Evolutionary conservation across 179 eudicot genomes (phyloP).

Genomic region (Nepenthes alata): DNA sequence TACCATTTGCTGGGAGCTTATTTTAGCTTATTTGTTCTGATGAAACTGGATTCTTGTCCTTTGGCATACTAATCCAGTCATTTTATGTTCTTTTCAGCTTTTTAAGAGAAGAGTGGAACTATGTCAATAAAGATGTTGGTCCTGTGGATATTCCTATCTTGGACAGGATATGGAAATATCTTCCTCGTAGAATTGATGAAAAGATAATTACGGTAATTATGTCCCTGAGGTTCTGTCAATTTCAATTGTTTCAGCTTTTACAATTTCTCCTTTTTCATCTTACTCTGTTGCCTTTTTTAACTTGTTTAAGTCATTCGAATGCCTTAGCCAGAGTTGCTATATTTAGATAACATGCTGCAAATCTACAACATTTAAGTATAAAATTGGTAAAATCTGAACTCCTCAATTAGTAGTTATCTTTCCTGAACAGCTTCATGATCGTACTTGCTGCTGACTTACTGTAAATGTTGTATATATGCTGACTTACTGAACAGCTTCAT

Average conservation of each 20-base stretch:
- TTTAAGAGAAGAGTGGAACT: slow-evolving; percentile 62
- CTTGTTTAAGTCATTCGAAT: neutral
- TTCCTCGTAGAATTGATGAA: slow-evolving; percentile 40
- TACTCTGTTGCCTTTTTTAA: neutral
- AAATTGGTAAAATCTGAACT: too few species aligned
- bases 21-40: neutral
- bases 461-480: too few species aligned
- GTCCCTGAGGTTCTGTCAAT: neutral
- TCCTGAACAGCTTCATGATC: too few species aligned
- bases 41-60: neutral
- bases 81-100: slow-evolving; percentile 37
- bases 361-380: too few species aligned
- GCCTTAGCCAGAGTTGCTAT: neutral
- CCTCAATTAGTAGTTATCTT: too few species aligned
- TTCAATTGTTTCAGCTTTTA: neutral
- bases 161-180: slow-evolving; percentile 41
- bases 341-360: too few species aligned
- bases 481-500: too few species aligned
- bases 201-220: slow-evolving; percentile 41
- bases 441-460: too few species aligned
- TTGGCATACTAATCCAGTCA: slow-evolving; percentile 1
- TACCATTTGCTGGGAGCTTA: too few species aligned
- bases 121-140: slow-evolving; percentile 31
- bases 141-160: slow-evolving; percentile 35
- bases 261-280: too few species aligned